These are phyloP conservation scores for Hypocreales sp. DNA, from an alignment of 2,329 filamentous ascomycete genomes.

Conservation along the genomic window DNA sequence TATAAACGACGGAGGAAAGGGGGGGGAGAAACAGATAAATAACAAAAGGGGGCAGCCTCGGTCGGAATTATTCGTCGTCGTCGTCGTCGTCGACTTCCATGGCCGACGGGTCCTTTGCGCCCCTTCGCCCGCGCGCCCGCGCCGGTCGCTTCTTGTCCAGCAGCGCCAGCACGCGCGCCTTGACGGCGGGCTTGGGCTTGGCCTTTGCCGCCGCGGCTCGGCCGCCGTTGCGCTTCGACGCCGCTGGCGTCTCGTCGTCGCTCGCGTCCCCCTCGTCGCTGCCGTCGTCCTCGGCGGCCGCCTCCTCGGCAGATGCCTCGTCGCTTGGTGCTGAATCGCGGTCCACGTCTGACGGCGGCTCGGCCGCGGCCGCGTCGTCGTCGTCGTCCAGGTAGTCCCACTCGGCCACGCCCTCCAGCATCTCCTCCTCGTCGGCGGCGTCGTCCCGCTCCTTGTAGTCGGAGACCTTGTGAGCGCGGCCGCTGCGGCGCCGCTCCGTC, in stretches of 20 bases:
- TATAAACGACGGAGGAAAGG: no score
- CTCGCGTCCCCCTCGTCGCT: slow-evolving; percentile 5
- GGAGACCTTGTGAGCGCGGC: slow-evolving; percentile 30
- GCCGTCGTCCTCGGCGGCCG: slow-evolving; percentile 6
- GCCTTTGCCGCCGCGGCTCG: slow-evolving; percentile 7
- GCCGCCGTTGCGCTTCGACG: slow-evolving; percentile 11
- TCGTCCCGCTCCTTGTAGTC: slow-evolving; percentile 41
- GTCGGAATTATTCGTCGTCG: no score
- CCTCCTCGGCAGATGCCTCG: slow-evolving; percentile 8
- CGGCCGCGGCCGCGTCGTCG: slow-evolving; percentile 18
- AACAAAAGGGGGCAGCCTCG: no score
- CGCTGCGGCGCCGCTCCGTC: slow-evolving; percentile 38
- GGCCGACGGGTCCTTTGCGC: slow-evolving; percentile 12
- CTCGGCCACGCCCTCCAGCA: slow-evolving; percentile 43
- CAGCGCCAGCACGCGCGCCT: slow-evolving; percentile 10
- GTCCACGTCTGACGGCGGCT: no score
- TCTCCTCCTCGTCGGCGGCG: slow-evolving; percentile 43
- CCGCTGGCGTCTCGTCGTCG: slow-evolving; percentile 7
- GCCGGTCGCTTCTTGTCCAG: slow-evolving; percentile 9
- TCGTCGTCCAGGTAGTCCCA: slow-evolving; percentile 35
- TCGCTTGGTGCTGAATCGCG: not conserved
- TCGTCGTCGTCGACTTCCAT: slow-evolving; percentile 21
- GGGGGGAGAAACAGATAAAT: no score
- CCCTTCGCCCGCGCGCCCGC: slow-evolving; percentile 10
- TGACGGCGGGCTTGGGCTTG: slow-evolving; percentile 9